Percentiles rank a stretch among this genome's conserved stretches.
Evolutionary conservation across 768 basidiomycete species (phyloP).

Genomic region (Hortiboletus flavorubellus): DNA sequence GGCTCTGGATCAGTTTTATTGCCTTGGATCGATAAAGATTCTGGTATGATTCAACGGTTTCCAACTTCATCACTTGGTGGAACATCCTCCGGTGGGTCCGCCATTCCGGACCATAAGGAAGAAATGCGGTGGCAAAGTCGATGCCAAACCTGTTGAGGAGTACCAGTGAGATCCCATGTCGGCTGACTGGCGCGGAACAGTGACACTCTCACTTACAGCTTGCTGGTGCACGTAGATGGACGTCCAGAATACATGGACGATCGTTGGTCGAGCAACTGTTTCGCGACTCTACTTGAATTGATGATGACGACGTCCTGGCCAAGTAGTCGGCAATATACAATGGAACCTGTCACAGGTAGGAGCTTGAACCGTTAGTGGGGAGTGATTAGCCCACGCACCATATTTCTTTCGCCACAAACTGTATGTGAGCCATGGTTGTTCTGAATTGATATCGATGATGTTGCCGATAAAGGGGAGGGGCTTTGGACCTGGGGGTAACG

Average conservation of each 20-base stretch:
- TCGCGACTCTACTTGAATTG: slow-evolving; percentile 25
- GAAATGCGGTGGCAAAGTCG: slow-evolving; percentile 30
- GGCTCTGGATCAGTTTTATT: slow-evolving; percentile 13
- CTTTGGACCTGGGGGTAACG: slow-evolving; percentile 24
- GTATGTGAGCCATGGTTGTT: slow-evolving; percentile 28
- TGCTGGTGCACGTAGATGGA: slow-evolving; percentile 18
- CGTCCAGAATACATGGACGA: slow-evolving; percentile 30
- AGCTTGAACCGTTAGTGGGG: not conserved
- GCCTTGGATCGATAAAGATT: slow-evolving; percentile 24
- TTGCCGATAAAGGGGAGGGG: slow-evolving; percentile 26
- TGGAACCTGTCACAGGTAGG: slow-evolving; percentile 19
- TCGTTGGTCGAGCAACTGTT: slow-evolving; percentile 29
- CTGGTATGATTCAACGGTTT: slow-evolving; percentile 18
- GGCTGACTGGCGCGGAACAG: not conserved
- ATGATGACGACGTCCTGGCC: slow-evolving; percentile 27
- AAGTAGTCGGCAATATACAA: slow-evolving; percentile 27
- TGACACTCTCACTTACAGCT: slow-evolving; percentile 15
- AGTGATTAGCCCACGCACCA: slow-evolving; percentile 11
- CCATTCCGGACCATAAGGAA: slow-evolving; percentile 27
- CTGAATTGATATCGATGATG: slow-evolving; percentile 20
- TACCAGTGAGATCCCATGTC: not conserved
- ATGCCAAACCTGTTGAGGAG: slow-evolving; percentile 22
- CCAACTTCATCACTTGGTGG: slow-evolving; percentile 25
- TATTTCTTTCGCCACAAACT: slow-evolving; percentile 29
- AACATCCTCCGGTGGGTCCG: slow-evolving; percentile 29